phyloP scores from a whole-genome alignment of 805 yeast genomes.

The Yarrowia divulgata region DNA sequence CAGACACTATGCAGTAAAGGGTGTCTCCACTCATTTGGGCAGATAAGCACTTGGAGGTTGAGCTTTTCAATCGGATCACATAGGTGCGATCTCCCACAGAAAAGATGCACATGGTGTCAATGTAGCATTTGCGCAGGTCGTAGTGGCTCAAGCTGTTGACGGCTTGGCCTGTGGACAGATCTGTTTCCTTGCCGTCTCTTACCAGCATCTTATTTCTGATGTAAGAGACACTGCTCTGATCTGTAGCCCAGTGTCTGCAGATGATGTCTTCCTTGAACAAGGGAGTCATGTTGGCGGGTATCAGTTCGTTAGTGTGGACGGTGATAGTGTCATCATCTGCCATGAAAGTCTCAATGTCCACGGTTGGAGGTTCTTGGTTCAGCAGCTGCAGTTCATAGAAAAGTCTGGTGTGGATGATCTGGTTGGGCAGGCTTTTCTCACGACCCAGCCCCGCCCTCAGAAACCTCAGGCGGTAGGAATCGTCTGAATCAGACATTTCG shows the following conservation, averaged over 20 bases:
- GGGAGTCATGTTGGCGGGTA: conserved; percentile 5
- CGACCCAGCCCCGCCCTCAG: neutral
- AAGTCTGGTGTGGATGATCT: conserved; percentile 20
- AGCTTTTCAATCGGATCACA: neutral
- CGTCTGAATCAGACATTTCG: neutral
- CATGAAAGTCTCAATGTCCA: neutral
- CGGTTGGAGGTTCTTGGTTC: conserved; percentile 13
- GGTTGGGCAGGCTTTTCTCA: conserved; percentile 6
- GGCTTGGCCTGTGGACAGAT: conserved; percentile 6
- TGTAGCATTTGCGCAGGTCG: conserved; percentile 6
- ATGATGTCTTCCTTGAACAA: conserved; percentile 12
- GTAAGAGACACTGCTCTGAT: conserved; percentile 17
- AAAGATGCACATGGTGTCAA: conserved; percentile 12
- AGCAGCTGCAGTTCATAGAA: conserved; percentile 27
- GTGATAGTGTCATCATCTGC: neutral
- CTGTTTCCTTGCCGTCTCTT: neutral
- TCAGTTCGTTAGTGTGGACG: conserved; percentile 16
- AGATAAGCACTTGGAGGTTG: conserved; percentile 5
- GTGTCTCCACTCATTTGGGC: conserved; percentile 27
- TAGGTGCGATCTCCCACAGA: conserved; percentile 11
- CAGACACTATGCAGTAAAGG: conserved; percentile 23
- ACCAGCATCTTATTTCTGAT: conserved; percentile 19
- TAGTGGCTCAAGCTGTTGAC: conserved; percentile 1
- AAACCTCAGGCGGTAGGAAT: conserved; percentile 9
- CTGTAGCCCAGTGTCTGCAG: conserved; percentile 15